phyloP scores from a whole-genome alignment of 129 eudicot species.

The Oenanthe sinensis region DNA sequence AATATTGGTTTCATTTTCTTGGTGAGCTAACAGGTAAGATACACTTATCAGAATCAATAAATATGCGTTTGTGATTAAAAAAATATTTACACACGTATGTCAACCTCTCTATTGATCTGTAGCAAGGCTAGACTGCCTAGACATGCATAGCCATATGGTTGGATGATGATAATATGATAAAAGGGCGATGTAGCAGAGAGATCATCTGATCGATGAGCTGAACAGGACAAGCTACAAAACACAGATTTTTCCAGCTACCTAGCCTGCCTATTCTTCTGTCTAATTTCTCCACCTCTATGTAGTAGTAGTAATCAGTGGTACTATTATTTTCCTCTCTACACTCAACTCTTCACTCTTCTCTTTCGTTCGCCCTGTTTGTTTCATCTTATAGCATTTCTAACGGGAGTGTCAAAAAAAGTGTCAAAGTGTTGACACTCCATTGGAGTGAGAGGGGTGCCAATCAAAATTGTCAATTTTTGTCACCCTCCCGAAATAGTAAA shows the following conservation, averaged over 20 bases:
- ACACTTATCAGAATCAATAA: neutral
- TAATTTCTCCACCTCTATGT: neutral
- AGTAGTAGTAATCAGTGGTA: too few relatives aligned
- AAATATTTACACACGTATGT: neutral
- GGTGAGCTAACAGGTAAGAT: neutral
- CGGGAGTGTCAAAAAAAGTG: too few relatives aligned
- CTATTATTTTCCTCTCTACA: neutral
- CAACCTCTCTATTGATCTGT: neutral
- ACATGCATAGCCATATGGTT: neutral
- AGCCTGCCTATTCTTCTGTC: too few relatives aligned
- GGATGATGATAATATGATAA: neutral
- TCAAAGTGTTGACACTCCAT: too few relatives aligned
- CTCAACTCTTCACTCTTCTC: constrained; percentile 2
- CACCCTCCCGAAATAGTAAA: too few relatives aligned
- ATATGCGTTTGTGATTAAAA: neutral
- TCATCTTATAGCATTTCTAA: too few relatives aligned
- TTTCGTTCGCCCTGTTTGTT: too few relatives aligned
- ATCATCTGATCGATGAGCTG: neutral
- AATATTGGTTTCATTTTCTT: neutral
- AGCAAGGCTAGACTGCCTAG: neutral
- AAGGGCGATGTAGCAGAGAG: neutral
- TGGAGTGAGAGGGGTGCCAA: too few relatives aligned
- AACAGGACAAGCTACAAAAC: neutral
- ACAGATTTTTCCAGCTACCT: neutral
- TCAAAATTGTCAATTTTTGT: too few relatives aligned